These are phyloP conservation scores for Babesia divergens DNA, from an alignment of 169 alveolate species.

Conservation along the genomic window DNA sequence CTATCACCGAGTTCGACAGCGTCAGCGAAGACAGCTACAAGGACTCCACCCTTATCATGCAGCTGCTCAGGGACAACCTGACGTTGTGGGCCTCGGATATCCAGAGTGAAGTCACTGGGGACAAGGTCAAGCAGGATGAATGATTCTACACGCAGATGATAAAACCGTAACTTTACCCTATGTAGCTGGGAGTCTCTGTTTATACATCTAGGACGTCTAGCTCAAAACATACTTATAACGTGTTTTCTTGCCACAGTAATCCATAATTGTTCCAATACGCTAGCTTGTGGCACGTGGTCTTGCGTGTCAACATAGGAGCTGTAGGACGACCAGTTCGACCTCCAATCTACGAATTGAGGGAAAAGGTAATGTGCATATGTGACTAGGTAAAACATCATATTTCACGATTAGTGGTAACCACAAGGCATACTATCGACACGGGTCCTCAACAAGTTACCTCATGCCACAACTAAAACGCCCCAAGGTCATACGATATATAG, in stretches of 20 bases:
- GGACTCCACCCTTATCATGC: constrained; percentile 94
- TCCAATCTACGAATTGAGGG: too few relatives aligned
- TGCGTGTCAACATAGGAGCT: too few relatives aligned
- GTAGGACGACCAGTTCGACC: too few relatives aligned
- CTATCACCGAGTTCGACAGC: constrained; percentile 92
- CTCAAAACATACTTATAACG: neutral
- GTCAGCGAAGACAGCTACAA: constrained; percentile 93
- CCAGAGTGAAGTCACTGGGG: constrained; percentile 66
- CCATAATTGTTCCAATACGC: neutral
- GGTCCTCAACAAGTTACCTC: too few relatives aligned
- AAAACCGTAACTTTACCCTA: neutral
- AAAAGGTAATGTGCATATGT: too few relatives aligned
- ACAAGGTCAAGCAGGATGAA: constrained; percentile 25
- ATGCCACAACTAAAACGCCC: too few relatives aligned
- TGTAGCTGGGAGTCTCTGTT: neutral
- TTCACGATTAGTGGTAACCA: too few relatives aligned
- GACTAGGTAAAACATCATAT: too few relatives aligned
- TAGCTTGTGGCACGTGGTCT: too few relatives aligned
- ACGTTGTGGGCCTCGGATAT: constrained; percentile 95
- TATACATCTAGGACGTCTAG: neutral
- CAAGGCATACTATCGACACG: too few relatives aligned
- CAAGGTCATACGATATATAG: too few relatives aligned
- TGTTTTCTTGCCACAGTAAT: neutral
- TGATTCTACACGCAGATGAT: neutral
- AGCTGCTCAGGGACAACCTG: constrained; percentile 93